These are phyloP conservation scores for Saccharomyces eubayanus DNA, from an alignment of 805 yeast species.

Conservation along the genomic window DNA sequence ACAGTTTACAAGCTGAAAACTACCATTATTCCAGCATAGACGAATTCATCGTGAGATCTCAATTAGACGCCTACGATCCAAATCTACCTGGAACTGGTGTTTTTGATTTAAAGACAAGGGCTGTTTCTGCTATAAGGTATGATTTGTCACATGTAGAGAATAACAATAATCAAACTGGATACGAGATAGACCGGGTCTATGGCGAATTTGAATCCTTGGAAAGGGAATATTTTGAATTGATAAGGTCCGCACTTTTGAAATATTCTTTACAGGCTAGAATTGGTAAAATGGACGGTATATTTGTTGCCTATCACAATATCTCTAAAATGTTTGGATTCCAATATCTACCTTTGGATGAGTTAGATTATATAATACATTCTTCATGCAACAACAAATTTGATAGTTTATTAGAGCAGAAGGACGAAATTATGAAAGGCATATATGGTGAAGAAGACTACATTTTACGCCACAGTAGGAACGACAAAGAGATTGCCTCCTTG, in stretches of 20 bases:
- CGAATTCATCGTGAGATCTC: slow-evolving; percentile 76
- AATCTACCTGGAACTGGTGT: slow-evolving; percentile 84
- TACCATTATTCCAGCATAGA: slow-evolving; percentile 71
- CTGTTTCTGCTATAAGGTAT: slow-evolving; percentile 76
- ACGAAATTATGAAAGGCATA: slow-evolving; percentile 8
- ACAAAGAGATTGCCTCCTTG: slow-evolving; percentile 22
- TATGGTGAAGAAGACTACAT: slow-evolving; percentile 21
- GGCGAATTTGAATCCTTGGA: slow-evolving; percentile 78
- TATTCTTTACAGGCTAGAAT: slow-evolving; percentile 87
- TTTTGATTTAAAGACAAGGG: slow-evolving; percentile 87
- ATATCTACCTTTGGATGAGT: slow-evolving; percentile 64
- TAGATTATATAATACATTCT: slow-evolving; percentile 58
- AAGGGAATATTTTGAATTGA: slow-evolving; percentile 68
- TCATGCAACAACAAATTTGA: slow-evolving; percentile 27
- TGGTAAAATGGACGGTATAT: slow-evolving; percentile 95
- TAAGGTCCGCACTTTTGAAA: slow-evolving; percentile 68
- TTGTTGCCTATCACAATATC: slow-evolving; percentile 83
- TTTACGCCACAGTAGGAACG: slow-evolving; percentile 13
- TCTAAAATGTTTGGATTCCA: slow-evolving; percentile 80
- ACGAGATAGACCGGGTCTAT: slow-evolving; percentile 50
- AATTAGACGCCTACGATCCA: slow-evolving; percentile 72
- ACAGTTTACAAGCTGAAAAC: slow-evolving; percentile 18
- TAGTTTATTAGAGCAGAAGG: slow-evolving; percentile 10
- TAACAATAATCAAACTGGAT: slow-evolving; percentile 50
- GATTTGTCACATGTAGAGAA: slow-evolving; percentile 56